These are phyloP conservation scores for Curvularia spicifera DNA, from an alignment of 2,329 filamentous ascomycete genomes.

Conservation along the genomic window DNA sequence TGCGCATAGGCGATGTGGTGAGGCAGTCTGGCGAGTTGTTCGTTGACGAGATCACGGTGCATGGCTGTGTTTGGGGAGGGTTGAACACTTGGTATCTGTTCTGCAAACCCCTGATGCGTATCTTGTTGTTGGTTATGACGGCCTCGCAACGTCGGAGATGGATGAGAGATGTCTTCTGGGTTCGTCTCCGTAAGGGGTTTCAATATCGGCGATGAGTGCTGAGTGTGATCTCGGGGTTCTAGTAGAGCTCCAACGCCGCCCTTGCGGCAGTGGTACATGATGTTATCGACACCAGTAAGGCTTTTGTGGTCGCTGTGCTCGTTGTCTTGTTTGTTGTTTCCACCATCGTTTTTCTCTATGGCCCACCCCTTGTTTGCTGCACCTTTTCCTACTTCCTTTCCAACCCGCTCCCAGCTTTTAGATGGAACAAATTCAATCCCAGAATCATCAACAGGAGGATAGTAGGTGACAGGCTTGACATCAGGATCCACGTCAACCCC, in stretches of 20 bases:
- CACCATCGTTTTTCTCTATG: neutral
- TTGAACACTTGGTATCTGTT: neutral
- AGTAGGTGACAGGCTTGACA: neutral
- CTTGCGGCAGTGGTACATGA: slow-evolving; percentile 4
- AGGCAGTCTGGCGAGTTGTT: slow-evolving; percentile 4
- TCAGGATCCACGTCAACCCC: slow-evolving; percentile 2
- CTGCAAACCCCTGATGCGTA: neutral
- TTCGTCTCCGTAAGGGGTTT: neutral
- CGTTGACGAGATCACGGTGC: slow-evolving; percentile 10
- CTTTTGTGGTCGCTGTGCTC: slow-evolving; percentile 1
- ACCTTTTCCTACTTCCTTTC: neutral
- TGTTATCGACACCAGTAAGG: slow-evolving; percentile 10
- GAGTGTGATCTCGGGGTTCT: neutral
- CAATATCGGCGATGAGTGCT: neutral
- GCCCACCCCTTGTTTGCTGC: neutral
- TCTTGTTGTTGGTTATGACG: neutral
- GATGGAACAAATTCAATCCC: neutral
- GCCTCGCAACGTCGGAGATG: neutral
- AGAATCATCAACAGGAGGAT: neutral
- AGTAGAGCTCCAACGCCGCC: neutral
- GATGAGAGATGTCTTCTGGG: neutral
- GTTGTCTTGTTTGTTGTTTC: neutral
- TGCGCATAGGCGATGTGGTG: neutral
- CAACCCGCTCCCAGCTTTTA: neutral
- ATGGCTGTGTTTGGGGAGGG: neutral